Evolutionary conservation across 2,329 filamentous ascomycete genomes (phyloP).

Genomic region (Colletotrichum sp.): DNA sequence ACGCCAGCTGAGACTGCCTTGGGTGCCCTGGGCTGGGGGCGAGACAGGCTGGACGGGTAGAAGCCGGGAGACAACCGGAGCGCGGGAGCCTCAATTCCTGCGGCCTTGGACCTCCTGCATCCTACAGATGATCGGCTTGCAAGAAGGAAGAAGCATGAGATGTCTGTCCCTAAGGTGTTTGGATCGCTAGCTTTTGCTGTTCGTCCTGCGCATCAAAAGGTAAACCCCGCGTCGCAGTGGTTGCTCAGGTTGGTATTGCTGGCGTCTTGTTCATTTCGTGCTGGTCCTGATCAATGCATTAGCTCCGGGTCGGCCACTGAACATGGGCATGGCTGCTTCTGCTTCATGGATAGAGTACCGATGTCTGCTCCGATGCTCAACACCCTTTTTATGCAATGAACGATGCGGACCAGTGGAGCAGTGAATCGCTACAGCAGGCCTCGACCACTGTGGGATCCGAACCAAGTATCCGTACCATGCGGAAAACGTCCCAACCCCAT

Average conservation of each 20-base stretch:
- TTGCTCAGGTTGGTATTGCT: neutral
- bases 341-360: neutral
- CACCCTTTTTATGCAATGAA: neutral
- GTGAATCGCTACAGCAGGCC: neutral
- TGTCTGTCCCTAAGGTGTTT: neutral
- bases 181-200: neutral
- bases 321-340: neutral
- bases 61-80: neutral
- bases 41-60: neutral
- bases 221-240: neutral
- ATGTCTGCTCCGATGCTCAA: neutral
- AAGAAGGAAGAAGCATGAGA: neutral
- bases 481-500: constrained; percentile 15
- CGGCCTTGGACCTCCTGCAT: neutral
- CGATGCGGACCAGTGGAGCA: neutral
- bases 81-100: neutral
- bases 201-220: neutral
- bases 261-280: neutral
- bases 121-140: neutral
- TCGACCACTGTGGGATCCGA: neutral
- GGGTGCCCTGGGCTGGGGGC: neutral
- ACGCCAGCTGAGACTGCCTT: neutral
- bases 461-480: constrained; percentile 1
- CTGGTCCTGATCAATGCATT: neutral
- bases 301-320: neutral